Conservation (phyloP, 2,329 filamentous ascomycete species). For the Leptographium radiaticola region DNA sequence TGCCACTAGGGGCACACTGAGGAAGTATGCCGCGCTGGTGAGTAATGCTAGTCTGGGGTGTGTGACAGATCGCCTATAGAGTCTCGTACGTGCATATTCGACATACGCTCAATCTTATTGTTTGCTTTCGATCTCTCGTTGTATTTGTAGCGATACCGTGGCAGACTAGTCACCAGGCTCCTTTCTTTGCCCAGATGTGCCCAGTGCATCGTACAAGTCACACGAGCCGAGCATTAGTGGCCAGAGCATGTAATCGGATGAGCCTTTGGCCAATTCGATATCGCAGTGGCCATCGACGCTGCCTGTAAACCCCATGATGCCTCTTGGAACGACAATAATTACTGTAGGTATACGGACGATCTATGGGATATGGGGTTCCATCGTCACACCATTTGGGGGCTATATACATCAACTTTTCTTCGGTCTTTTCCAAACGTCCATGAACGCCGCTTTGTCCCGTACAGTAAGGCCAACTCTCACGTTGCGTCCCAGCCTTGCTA, state of each 20-base stretch:
- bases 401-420: slow-evolving; percentile 6
- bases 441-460: slow-evolving; percentile 70
- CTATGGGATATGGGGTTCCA: neutral
- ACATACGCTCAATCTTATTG: neutral
- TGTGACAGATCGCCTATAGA: slow-evolving; percentile 32
- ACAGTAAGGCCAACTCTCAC: slow-evolving; percentile 80
- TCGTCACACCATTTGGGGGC: slow-evolving; percentile 12
- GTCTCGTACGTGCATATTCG: neutral
- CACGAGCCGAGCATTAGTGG: too few relatives aligned
- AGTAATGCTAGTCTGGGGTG: slow-evolving; percentile 47
- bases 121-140: neutral
- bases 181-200: too few relatives aligned
- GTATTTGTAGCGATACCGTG: too few relatives aligned
- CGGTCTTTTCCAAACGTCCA: slow-evolving; percentile 48
- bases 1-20: slow-evolving; percentile 51
- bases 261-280: too few relatives aligned
- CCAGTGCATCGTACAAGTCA: too few relatives aligned
- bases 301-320: neutral
- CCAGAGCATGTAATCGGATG: too few relatives aligned
- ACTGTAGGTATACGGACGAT: neutral
- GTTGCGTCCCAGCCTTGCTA: slow-evolving; percentile 77
- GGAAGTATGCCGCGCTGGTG: slow-evolving; percentile 53
- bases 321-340: neutral
- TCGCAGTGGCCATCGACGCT: too few relatives aligned
- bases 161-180: too few relatives aligned